phyloP scores from a whole-genome alignment of 1,284 basidiomycete species.

The Porogramme epimiltina region DNA sequence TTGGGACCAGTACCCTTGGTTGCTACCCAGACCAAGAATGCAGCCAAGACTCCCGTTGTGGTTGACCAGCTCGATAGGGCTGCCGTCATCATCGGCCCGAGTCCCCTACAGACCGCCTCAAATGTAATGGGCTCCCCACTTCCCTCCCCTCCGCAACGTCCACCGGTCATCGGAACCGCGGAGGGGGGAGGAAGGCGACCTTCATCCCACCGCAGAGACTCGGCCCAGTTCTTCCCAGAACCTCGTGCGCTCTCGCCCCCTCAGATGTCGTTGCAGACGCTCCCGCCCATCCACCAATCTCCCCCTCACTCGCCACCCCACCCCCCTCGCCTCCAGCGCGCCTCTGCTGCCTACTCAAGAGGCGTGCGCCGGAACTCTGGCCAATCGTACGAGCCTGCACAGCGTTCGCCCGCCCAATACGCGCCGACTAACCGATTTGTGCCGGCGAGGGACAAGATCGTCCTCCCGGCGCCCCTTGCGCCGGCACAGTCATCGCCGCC shows the following conservation, averaged over 20 bases:
- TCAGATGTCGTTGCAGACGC: neutral
- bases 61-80: neutral
- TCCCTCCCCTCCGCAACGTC: neutral
- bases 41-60: constrained; percentile 9
- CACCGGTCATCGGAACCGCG: neutral
- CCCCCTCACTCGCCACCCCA: constrained; percentile 1
- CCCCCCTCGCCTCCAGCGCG: constrained; percentile 7
- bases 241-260: neutral
- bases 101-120: neutral
- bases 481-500: constrained; percentile 5
- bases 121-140: too few species aligned
- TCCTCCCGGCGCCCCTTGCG: constrained; percentile 25
- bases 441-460: constrained; percentile 20
- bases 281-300: constrained; percentile 1
- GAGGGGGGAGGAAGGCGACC: constrained; percentile 8
- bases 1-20: constrained; percentile 16
- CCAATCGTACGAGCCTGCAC: constrained; percentile 1
- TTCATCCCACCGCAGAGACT: constrained; percentile 19
- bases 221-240: constrained; percentile 12
- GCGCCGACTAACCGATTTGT: constrained; percentile 16
- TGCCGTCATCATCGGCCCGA: neutral
- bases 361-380: constrained; percentile 12
- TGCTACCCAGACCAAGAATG: constrained; percentile 3
- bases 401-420: neutral
- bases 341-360: constrained; percentile 12